Conservation (phyloP, 2,329 filamentous ascomycete species). For the Alternaria angustiovoidea region DNA sequence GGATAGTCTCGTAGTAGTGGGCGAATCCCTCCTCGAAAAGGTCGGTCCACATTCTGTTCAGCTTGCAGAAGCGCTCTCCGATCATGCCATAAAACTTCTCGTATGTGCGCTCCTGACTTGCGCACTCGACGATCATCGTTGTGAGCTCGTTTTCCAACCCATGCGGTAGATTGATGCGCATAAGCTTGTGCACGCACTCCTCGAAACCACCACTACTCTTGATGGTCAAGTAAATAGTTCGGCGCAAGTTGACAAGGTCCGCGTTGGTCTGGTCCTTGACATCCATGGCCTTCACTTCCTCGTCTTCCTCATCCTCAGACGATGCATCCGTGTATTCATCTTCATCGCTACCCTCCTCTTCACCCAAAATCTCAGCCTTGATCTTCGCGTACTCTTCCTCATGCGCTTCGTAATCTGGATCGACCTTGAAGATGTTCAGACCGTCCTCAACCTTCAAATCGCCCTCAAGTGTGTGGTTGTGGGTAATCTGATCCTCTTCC, state of each 20-base stretch:
- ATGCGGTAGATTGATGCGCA: conserved; percentile 82
- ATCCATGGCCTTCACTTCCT: conserved; percentile 84
- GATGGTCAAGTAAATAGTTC: conserved; percentile 96
- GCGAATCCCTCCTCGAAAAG: conserved; percentile 89
- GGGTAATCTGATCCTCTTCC: conserved; percentile 97
- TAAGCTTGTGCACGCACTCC: conserved; percentile 95
- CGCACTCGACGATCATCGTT: conserved; percentile 97
- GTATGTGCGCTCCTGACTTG: conserved; percentile 95
- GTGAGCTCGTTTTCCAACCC: conserved; percentile 90
- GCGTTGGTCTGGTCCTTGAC: conserved; percentile 98
- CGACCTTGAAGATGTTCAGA: conserved; percentile 95
- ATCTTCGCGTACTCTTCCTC: conserved; percentile 89
- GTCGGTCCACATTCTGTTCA: conserved; percentile 93
- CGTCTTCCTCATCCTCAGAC: conserved; percentile 75
- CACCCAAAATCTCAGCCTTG: conserved; percentile 92
- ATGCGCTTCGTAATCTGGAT: conserved; percentile 87
- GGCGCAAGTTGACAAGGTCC: conserved; percentile 89
- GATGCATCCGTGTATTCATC: conserved; percentile 69
- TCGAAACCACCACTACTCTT: conserved; percentile 97
- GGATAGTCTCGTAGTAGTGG: conserved; percentile 97
- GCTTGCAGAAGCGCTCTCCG: conserved; percentile 92
- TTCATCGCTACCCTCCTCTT: conserved; percentile 75
- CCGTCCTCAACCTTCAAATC: conserved; percentile 84
- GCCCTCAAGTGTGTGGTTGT: conserved; percentile 77
- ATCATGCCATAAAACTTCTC: conserved; percentile 97